These are phyloP conservation scores for Tricholoma bakamatsutake DNA, from an alignment of 768 basidiomycete genomes.

Conservation along the genomic window DNA sequence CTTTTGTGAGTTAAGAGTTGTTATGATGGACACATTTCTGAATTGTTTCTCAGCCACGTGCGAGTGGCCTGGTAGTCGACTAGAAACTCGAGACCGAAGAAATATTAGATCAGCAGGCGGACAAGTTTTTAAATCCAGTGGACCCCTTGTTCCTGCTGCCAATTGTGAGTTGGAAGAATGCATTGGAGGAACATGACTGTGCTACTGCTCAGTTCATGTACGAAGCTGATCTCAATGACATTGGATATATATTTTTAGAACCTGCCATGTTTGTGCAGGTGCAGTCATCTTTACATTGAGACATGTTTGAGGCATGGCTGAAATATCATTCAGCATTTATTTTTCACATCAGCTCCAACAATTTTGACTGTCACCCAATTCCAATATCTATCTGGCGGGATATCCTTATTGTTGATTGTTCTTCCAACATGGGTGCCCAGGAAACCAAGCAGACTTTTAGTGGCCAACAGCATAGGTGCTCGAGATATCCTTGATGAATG, in stretches of 20 bases:
- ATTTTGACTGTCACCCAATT: slow-evolving; percentile 1
- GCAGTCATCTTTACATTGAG: not conserved
- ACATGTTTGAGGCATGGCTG: slow-evolving; percentile 4
- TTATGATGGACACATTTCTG: too few relatives aligned
- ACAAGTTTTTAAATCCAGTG: slow-evolving; percentile 6
- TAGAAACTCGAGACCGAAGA: too few relatives aligned
- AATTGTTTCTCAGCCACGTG: too few relatives aligned
- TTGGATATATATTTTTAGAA: slow-evolving; percentile 4
- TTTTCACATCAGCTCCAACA: not conserved
- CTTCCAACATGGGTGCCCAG: not conserved
- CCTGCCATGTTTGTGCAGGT: slow-evolving; percentile 1
- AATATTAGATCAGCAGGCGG: too few relatives aligned
- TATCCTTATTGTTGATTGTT: not conserved
- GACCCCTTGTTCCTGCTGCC: not conserved
- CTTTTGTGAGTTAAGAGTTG: too few relatives aligned
- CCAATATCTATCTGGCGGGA: slow-evolving; percentile 4
- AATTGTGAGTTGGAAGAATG: not conserved
- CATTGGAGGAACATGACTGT: not conserved
- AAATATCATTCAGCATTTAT: slow-evolving; percentile 1
- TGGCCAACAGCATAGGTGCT: not conserved
- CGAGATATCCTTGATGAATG: not conserved
- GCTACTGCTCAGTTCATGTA: not conserved
- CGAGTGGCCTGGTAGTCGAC: too few relatives aligned
- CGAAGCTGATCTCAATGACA: not conserved
- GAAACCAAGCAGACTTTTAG: not conserved